phyloP scores from a whole-genome alignment of 2,329 filamentous ascomycete species.

The Samsoniella hepiali region DNA sequence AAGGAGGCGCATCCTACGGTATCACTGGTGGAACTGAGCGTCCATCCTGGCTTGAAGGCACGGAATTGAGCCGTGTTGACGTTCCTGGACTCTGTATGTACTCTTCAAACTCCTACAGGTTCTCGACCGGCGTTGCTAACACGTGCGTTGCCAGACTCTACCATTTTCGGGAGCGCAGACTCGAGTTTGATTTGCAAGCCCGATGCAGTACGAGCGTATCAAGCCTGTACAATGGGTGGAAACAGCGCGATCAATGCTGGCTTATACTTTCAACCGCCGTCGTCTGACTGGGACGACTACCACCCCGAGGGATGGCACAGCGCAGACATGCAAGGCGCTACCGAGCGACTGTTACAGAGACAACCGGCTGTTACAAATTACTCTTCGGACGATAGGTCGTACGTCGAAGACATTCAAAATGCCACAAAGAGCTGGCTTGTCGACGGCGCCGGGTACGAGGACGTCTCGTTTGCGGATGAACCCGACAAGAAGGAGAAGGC shows the following conservation, averaged over 20 bases:
- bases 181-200: slow-evolving; percentile 39
- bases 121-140: not conserved
- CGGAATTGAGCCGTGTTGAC: slow-evolving; percentile 48
- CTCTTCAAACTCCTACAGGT: no score
- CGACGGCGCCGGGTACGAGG: slow-evolving; percentile 42
- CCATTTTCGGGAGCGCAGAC: slow-evolving; percentile 43
- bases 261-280: slow-evolving; percentile 51
- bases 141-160: slow-evolving; percentile 34
- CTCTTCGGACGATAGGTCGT: slow-evolving; percentile 43
- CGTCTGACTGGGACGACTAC: slow-evolving; percentile 50
- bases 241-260: slow-evolving; percentile 53
- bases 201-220: slow-evolving; percentile 40
- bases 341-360: slow-evolving; percentile 40
- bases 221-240: slow-evolving; percentile 51
- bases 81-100: slow-evolving; percentile 47
- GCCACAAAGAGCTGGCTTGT: slow-evolving; percentile 50
- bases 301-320: slow-evolving; percentile 50
- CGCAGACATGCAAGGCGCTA: slow-evolving; percentile 45
- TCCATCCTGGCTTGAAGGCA: slow-evolving; percentile 47
- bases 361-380: slow-evolving; percentile 44
- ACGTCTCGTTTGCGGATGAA: slow-evolving; percentile 45
- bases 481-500: slow-evolving; percentile 45
- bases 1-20: slow-evolving; percentile 49
- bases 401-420: slow-evolving; percentile 46
- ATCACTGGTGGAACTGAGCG: slow-evolving; percentile 45